Evolutionary conservation across 1,284 basidiomycete species (phyloP).

Genomic region (Acaromyces ingoldii): DNA sequence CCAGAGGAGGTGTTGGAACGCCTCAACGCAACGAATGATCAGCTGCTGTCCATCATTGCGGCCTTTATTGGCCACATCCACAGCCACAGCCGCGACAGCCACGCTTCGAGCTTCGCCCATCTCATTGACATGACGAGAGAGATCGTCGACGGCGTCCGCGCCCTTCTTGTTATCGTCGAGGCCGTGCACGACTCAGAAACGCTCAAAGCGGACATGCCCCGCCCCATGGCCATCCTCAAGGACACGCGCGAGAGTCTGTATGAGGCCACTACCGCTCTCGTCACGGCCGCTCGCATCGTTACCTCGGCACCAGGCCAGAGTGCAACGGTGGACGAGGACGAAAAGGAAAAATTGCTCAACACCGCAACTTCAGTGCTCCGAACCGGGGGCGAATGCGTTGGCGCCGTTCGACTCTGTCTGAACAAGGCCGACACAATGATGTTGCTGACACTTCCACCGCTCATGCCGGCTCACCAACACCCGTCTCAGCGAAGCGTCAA

Average conservation of each 20-base stretch:
- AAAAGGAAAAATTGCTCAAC: slow-evolving; percentile 66
- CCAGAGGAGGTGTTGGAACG: slow-evolving; percentile 57
- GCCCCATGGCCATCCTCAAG: slow-evolving; percentile 32
- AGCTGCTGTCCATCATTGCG: slow-evolving; percentile 82
- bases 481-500: no score
- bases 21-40: slow-evolving; percentile 59
- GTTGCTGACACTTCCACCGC: slow-evolving; percentile 10
- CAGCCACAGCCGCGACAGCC: slow-evolving; percentile 77
- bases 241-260: slow-evolving; percentile 76
- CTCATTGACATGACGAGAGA: slow-evolving; percentile 89
- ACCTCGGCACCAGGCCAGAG: slow-evolving; percentile 56
- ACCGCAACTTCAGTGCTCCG: slow-evolving; percentile 81
- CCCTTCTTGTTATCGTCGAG: slow-evolving; percentile 85
- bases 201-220: slow-evolving; percentile 25
- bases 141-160: slow-evolving; percentile 86
- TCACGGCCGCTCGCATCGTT: slow-evolving; percentile 70
- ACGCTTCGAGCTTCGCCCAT: slow-evolving; percentile 79
- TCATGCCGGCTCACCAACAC: slow-evolving; percentile 5
- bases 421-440: slow-evolving; percentile 22
- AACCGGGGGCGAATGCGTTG: slow-evolving; percentile 42
- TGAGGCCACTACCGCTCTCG: slow-evolving; percentile 75
- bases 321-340: slow-evolving; percentile 65
- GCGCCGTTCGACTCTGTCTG: slow-evolving; percentile 38
- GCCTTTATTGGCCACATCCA: slow-evolving; percentile 96
- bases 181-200: slow-evolving; percentile 52